phyloP scores from a whole-genome alignment of 306 rosid genomes.

The Cucumis melo region DNA sequence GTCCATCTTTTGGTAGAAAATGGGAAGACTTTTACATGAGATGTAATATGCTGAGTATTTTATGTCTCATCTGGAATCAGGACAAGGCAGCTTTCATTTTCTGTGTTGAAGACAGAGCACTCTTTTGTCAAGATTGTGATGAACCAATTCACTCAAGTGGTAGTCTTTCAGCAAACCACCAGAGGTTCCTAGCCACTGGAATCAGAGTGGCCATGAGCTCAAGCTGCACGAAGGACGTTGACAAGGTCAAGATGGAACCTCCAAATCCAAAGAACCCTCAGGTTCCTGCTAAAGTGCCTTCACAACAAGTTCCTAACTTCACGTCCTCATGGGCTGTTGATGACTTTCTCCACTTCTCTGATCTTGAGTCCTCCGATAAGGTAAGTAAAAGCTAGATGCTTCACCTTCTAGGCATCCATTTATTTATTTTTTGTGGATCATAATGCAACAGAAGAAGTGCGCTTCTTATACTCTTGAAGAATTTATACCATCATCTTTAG shows the following conservation, averaged over 20 bases:
- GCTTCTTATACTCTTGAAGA: not conserved
- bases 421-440: not conserved
- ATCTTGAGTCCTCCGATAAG: slow-evolving; percentile 55
- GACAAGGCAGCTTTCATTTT: slow-evolving; percentile 93
- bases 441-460: not conserved
- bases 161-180: slow-evolving; percentile 78
- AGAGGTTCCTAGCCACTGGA: slow-evolving; percentile 93
- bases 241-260: slow-evolving; percentile 46
- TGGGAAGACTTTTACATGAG: not conserved
- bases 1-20: not conserved
- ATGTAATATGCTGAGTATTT: not conserved
- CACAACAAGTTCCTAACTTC: slow-evolving; percentile 42
- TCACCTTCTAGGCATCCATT: not conserved
- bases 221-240: slow-evolving; percentile 40
- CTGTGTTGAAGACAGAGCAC: slow-evolving; percentile 96
- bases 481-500: not conserved
- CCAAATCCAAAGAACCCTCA: slow-evolving; percentile 34
- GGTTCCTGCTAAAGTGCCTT: slow-evolving; percentile 28
- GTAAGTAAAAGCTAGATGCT: slow-evolving; percentile 15
- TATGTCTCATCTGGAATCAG: slow-evolving; percentile 21
- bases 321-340: slow-evolving; percentile 76
- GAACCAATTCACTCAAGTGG: slow-evolving; percentile 66
- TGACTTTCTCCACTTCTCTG: slow-evolving; percentile 63
- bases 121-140: slow-evolving; percentile 89
- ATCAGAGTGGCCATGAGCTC: slow-evolving; percentile 62